These are phyloP conservation scores for Avicennia marina DNA, from an alignment of 257 asterid species.

Conservation along the genomic window DNA sequence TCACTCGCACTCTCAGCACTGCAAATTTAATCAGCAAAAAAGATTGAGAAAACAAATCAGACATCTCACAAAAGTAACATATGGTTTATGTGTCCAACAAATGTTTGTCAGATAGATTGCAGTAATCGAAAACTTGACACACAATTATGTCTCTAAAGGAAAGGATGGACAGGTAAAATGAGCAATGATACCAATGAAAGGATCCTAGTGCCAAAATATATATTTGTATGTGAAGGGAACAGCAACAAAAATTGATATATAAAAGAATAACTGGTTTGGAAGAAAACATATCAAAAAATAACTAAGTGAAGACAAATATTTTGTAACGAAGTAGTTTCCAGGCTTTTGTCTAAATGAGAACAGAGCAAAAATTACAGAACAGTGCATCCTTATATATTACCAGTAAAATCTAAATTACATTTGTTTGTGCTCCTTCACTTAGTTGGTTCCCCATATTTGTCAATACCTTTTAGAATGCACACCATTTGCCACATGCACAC, in stretches of 20 bases:
- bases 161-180: not conserved
- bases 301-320: not conserved
- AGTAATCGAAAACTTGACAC: not conserved
- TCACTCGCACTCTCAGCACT: slow-evolving; percentile 90
- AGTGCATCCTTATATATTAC: not conserved
- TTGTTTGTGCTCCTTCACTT: not conserved
- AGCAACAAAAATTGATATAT: not conserved
- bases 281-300: not conserved
- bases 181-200: slow-evolving; percentile 5
- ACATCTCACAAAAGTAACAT: not conserved
- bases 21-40: slow-evolving; percentile 29
- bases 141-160: not conserved
- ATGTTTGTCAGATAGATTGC: not conserved
- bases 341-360: slow-evolving; percentile 8
- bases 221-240: no score
- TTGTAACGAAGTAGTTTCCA: not conserved
- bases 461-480: slow-evolving; percentile 51
- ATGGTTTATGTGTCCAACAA: not conserved
- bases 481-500: slow-evolving; percentile 49
- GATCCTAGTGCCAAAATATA: not conserved
- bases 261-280: not conserved
- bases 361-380: slow-evolving; percentile 5
- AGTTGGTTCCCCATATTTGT: not conserved
- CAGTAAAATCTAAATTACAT: not conserved
- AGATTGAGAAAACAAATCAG: not conserved